Conservation (phyloP, 1,284 basidiomycete species). For the Rhodotorula glutinis region DNA sequence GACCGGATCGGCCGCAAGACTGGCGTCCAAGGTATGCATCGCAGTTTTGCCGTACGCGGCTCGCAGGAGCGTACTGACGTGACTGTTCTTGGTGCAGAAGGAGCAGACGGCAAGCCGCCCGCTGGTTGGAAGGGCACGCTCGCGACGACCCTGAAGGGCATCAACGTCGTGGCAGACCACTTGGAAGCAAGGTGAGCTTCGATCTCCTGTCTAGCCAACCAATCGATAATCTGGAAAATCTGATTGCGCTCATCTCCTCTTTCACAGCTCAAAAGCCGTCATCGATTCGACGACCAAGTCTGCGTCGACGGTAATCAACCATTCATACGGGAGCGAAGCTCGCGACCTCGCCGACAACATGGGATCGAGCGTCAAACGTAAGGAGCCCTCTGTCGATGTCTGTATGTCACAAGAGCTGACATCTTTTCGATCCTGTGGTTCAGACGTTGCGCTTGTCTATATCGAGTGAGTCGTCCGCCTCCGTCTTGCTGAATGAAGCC, state of each 20-base stretch:
- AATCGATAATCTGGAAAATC: too few relatives aligned
- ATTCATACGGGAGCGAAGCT: conserved; percentile 48
- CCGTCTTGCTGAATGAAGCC: too few relatives aligned
- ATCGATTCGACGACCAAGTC: conserved; percentile 44
- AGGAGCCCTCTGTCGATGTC: neutral
- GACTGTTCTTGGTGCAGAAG: neutral
- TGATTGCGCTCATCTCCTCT: too few relatives aligned
- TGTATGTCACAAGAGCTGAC: neutral
- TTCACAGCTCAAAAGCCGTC: conserved; percentile 33
- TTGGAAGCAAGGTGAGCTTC: conserved; percentile 45
- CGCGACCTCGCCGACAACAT: conserved; percentile 42
- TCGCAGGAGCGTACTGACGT: too few relatives aligned
- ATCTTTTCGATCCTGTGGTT: too few relatives aligned
- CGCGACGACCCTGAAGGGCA: conserved; percentile 45
- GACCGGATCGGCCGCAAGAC: conserved; percentile 46
- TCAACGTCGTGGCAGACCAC: conserved; percentile 47
- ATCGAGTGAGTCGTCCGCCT: conserved; percentile 25
- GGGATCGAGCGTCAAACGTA: conserved; percentile 36
- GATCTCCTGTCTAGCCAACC: neutral
- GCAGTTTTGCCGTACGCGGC: too few relatives aligned
- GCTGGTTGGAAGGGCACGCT: conserved; percentile 46
- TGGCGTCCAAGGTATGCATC: conserved; percentile 44
- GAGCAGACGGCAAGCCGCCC: conserved; percentile 31
- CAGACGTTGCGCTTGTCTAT: conserved; percentile 26
- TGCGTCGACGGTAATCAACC: conserved; percentile 46